phyloP scores from a whole-genome alignment of 2,329 filamentous ascomycete genomes.

The Diplodia mutila region DNA sequence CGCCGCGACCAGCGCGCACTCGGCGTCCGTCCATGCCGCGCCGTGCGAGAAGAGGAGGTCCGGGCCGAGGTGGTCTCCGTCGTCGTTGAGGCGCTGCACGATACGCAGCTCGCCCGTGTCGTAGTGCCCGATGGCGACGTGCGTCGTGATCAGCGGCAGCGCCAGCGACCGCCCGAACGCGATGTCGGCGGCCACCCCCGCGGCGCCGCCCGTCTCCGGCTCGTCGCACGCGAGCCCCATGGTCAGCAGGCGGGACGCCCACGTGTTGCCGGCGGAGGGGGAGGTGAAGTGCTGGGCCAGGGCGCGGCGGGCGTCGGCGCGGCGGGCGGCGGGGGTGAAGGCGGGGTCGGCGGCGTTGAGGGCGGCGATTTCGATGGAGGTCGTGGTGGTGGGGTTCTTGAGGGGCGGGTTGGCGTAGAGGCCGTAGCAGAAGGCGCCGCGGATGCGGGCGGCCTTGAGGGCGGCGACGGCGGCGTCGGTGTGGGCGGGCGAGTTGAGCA shows the following conservation, averaged over 20 bases:
- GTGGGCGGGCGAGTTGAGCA: neutral
- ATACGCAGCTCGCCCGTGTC: neutral
- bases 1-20: neutral
- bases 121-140: constrained; percentile 15
- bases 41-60: constrained; percentile 12
- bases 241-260: neutral
- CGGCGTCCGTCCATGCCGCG: neutral
- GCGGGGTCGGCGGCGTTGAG: neutral
- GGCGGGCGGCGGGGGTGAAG: constrained; percentile 9
- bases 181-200: neutral
- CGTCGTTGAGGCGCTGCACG: neutral
- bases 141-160: neutral
- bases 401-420: constrained; percentile 1
- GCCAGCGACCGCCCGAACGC: neutral
- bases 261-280: neutral
- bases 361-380: no score
- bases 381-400: no score
- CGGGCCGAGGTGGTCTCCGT: neutral
- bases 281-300: neutral
- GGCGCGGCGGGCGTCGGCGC: neutral
- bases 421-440: constrained; percentile 7
- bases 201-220: neutral
- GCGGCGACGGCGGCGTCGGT: neutral
- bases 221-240: neutral
- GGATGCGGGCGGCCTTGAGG: neutral